Evolutionary conservation across 441 rosid species (phyloP).

Genomic region (Adansonia madagascariensis): DNA sequence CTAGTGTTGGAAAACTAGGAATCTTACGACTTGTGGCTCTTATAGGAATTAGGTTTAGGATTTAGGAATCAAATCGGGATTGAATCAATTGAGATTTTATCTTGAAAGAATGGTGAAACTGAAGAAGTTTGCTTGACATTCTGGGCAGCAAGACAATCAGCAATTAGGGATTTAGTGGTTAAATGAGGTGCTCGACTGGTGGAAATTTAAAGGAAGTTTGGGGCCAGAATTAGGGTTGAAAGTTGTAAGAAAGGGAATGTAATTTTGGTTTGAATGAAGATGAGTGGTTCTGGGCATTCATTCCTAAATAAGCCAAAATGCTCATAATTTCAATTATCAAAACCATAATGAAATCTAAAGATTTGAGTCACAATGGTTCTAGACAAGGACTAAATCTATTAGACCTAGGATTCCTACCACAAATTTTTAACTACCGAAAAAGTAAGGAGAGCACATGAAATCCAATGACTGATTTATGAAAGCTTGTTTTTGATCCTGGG

Average conservation of each 20-base stretch:
- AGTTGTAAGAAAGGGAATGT: neutral
- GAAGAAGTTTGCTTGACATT: slow-evolving; percentile 5
- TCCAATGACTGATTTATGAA: neutral
- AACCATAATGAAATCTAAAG: neutral
- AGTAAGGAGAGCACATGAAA: slow-evolving; percentile 15
- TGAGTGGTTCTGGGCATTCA: neutral
- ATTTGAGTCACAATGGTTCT: neutral
- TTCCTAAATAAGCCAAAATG: neutral
- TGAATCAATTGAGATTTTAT: neutral
- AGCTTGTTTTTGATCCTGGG: neutral
- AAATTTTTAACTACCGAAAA: neutral
- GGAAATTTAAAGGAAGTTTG: slow-evolving; percentile 5
- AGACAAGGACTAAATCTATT: neutral
- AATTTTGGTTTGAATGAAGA: slow-evolving; percentile 1
- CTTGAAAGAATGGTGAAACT: neutral
- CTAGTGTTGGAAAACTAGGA: neutral
- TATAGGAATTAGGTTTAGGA: neutral
- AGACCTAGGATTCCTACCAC: slow-evolving; percentile 2
- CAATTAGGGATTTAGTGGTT: neutral
- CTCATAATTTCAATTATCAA: slow-evolving; percentile 1
- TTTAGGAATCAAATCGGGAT: slow-evolving; percentile 3
- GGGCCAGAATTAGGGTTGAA: neutral
- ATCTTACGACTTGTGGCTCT: slow-evolving; percentile 12
- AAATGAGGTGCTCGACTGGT: neutral
- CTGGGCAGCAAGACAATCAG: neutral